Conservation (phyloP, 2,329 filamentous ascomycete genomes). For the Scleromitrula shiraiana region DNA sequence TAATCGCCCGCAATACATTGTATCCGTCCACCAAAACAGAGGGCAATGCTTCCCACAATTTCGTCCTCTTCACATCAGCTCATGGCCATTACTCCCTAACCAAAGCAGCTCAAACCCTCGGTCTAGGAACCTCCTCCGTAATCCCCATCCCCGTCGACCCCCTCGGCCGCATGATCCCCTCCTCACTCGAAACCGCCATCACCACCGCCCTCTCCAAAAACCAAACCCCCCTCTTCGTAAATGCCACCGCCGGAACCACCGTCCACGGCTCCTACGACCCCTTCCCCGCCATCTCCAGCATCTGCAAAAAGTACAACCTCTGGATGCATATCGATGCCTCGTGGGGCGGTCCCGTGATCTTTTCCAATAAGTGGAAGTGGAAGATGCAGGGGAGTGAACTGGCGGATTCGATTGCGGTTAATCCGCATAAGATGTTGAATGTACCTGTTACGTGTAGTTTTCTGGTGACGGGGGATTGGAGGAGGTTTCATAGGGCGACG, state of each 20-base stretch:
- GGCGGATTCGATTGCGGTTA: slow-evolving; percentile 78
- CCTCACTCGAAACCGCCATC: slow-evolving; percentile 56
- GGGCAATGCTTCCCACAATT: slow-evolving; percentile 58
- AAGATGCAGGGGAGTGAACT: slow-evolving; percentile 64
- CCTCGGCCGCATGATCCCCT: slow-evolving; percentile 61
- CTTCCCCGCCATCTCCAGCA: slow-evolving; percentile 56
- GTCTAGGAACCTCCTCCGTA: slow-evolving; percentile 69
- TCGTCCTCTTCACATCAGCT: slow-evolving; percentile 79
- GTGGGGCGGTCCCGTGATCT: slow-evolving; percentile 82
- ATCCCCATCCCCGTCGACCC: slow-evolving; percentile 67
- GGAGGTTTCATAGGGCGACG: slow-evolving; percentile 73
- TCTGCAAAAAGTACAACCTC: slow-evolving; percentile 64
- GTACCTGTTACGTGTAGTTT: slow-evolving; percentile 88
- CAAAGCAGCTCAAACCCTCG: slow-evolving; percentile 87
- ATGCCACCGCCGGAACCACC: slow-evolving; percentile 90
- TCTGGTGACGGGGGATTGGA: slow-evolving; percentile 69
- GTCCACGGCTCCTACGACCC: slow-evolving; percentile 87
- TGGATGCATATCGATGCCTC: slow-evolving; percentile 93
- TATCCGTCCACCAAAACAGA: slow-evolving; percentile 68
- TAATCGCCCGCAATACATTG: slow-evolving; percentile 79
- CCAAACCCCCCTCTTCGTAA: slow-evolving; percentile 86
- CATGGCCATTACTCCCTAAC: slow-evolving; percentile 94
- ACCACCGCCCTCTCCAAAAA: slow-evolving; percentile 54
- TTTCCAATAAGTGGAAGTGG: slow-evolving; percentile 54
- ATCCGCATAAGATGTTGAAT: slow-evolving; percentile 96